Percentiles rank a stretch among this genome's conserved stretches.
These are phyloP conservation scores for Lipomyces yamadae DNA, from an alignment of 805 yeast genomes.

Conservation along the genomic window DNA sequence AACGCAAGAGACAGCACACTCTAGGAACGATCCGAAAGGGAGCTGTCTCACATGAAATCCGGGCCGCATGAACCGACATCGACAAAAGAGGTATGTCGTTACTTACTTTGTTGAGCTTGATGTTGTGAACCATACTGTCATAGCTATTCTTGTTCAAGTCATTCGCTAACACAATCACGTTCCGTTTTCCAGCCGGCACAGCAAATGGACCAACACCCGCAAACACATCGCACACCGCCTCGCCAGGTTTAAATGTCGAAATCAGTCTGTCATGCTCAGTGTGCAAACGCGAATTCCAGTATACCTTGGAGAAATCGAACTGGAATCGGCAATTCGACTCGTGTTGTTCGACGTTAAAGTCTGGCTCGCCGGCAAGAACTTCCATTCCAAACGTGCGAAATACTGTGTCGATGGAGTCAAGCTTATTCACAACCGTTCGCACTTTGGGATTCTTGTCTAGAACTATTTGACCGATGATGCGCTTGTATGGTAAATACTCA, in stretches of 20 bases:
- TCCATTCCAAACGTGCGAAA: conserved; percentile 95
- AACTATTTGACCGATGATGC: conserved; percentile 84
- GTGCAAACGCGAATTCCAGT: conserved; percentile 95
- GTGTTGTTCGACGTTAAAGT: conserved; percentile 68
- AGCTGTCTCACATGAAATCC: conserved; percentile 21
- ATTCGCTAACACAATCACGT: conserved; percentile 81
- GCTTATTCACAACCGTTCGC: conserved; percentile 88
- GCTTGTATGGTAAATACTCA: conserved; percentile 81
- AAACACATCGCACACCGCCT: conserved; percentile 90
- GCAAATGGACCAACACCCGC: conserved; percentile 99
- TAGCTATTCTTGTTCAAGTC: conserved; percentile 90
- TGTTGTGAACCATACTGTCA: conserved; percentile 69
- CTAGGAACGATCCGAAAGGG: conserved; percentile 22
- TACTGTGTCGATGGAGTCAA: conserved; percentile 81
- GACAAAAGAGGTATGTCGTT: neutral
- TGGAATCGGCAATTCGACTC: conserved; percentile 85
- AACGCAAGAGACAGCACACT: conserved; percentile 30
- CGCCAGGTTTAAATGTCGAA: conserved; percentile 59
- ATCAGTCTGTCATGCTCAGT: conserved; percentile 91
- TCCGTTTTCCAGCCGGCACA: conserved; percentile 89
- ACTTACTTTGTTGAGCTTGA: conserved; percentile 63
- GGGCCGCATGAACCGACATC: conserved; percentile 12
- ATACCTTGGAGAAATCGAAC: conserved; percentile 91
- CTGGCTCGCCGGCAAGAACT: conserved; percentile 81
- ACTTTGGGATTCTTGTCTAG: conserved; percentile 84